A percentile compares a stretch with the other conserved stretches of the same genome.
These are phyloP conservation scores for Hydnomerulius pinastri DNA, from an alignment of 768 basidiomycete genomes.

Conservation along the genomic window DNA sequence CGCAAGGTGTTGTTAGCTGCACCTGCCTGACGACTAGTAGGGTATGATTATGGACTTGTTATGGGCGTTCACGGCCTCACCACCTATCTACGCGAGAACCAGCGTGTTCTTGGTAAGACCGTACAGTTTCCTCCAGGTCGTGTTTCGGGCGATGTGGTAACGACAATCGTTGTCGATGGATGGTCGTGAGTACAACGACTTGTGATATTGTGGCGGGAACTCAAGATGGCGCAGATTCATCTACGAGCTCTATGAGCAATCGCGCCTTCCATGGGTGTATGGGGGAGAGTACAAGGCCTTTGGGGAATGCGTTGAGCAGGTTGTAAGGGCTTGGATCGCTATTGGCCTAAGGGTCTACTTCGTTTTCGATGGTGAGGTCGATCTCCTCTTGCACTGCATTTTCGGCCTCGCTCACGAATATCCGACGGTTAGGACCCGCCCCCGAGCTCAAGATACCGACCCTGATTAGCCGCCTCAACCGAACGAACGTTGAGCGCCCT, in stretches of 20 bases:
- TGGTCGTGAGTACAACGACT: slow-evolving; percentile 71
- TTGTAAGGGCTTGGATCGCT: slow-evolving; percentile 67
- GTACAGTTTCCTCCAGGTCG: slow-evolving; percentile 27
- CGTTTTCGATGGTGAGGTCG: slow-evolving; percentile 74
- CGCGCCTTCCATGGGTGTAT: slow-evolving; percentile 78
- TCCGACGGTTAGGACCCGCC: slow-evolving; percentile 52
- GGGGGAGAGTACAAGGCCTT: slow-evolving; percentile 78
- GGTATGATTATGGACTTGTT: slow-evolving; percentile 10
- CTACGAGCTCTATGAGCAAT: slow-evolving; percentile 61
- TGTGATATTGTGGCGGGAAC: slow-evolving; percentile 9
- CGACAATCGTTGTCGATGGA: slow-evolving; percentile 73
- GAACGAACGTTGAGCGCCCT: slow-evolving; percentile 59
- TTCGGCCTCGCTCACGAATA: slow-evolving; percentile 13
- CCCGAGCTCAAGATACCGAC: slow-evolving; percentile 77
- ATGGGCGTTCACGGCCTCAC: slow-evolving; percentile 59
- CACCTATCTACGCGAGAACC: slow-evolving; percentile 51
- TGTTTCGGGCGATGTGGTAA: slow-evolving; percentile 16
- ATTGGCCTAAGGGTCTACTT: slow-evolving; percentile 68
- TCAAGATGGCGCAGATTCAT: slow-evolving; percentile 59
- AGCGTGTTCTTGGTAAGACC: slow-evolving; percentile 39
- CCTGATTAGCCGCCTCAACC: slow-evolving; percentile 55
- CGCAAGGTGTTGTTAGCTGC: too few relatives aligned
- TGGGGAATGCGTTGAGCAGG: slow-evolving; percentile 43
- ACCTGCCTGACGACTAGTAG: neutral
- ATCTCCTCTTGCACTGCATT: slow-evolving; percentile 17